Evolutionary conservation across 2,329 filamentous ascomycete species (phyloP).

Genomic region (Calonectria pseudoturangicola): DNA sequence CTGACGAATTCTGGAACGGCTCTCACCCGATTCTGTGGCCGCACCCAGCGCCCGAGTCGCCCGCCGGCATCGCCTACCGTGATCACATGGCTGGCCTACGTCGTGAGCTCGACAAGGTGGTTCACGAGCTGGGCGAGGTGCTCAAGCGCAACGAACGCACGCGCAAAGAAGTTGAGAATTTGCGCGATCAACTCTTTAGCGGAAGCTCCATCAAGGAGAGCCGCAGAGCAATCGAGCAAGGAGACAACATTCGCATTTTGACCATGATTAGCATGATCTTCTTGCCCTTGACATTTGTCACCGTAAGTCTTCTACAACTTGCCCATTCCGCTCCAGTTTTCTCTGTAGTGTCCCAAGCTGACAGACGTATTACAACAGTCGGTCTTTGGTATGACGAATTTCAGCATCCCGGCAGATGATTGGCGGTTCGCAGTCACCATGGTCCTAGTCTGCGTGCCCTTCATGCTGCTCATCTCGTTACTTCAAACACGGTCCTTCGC

Average conservation of each 20-base stretch:
- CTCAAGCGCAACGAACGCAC: slow-evolving; percentile 71
- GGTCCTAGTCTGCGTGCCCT: slow-evolving; percentile 75
- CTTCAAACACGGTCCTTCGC: slow-evolving; percentile 65
- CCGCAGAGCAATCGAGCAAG: slow-evolving; percentile 77
- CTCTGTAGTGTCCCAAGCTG: not conserved
- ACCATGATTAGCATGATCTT: slow-evolving; percentile 78
- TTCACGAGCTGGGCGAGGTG: slow-evolving; percentile 68
- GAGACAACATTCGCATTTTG: slow-evolving; percentile 76
- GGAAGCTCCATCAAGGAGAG: slow-evolving; percentile 78
- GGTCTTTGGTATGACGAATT: slow-evolving; percentile 73
- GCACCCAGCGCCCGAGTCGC: slow-evolving; percentile 66
- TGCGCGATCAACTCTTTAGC: slow-evolving; percentile 78
- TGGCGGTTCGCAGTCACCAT: slow-evolving; percentile 75
- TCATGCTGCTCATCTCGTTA: slow-evolving; percentile 68
- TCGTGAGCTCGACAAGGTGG: slow-evolving; percentile 70
- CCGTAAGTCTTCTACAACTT: slow-evolving; percentile 59
- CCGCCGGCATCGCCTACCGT: slow-evolving; percentile 68
- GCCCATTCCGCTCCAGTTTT: not conserved
- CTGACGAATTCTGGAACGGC: slow-evolving; percentile 75
- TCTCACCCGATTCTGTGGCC: slow-evolving; percentile 74
- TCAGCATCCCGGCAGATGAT: slow-evolving; percentile 64
- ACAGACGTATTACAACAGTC: slow-evolving; percentile 56
- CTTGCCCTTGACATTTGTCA: slow-evolving; percentile 77
- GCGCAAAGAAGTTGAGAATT: slow-evolving; percentile 71
- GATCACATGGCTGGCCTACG: slow-evolving; percentile 68